Base-by-base conservation (phyloP, 257 asterid species). In the Ehretia macrophylla region DNA sequence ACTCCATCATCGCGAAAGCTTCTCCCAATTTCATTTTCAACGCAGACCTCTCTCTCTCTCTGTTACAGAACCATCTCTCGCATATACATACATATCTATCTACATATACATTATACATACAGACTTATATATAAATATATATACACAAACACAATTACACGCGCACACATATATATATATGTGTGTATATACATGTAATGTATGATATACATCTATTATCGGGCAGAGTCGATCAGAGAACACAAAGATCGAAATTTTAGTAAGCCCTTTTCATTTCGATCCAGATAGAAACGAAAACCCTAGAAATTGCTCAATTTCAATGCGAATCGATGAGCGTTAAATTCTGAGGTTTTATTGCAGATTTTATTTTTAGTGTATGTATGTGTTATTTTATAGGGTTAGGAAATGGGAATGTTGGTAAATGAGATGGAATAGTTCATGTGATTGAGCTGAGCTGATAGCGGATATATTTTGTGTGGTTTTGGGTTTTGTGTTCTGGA, bases 201-300 rank as follows among this genome's bases (percentile, higher is more conserved):
- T 27, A 6, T 27, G 35, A 27, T 27, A 6, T 27, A 27, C 35
- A 6, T 27, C 35, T 27, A 3, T 27, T 27, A 32, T 27, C 47
- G 18, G 59, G 27, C 53, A 50, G 65, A 79, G 55, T 81, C 72
- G 77, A 65, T 72, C 68, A 65, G 73, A 59, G 51, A 65, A 64
- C 62, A 21, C 59, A 18, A 58, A 72, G 69, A 71, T 64, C 70
- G 62, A 18, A 18, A 61, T 55, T 39, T 54, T 63, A 61, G 66
- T 53, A 59, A 46, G 42, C 45, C 44, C 32, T 51, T 0, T 18
- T 65, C 61, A 50, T 77, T 48, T 55, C 59, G 79, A 76, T 85
- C 78, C 66, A 54, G 74, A 64, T 50, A 40, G 66, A 60, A 64
- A 39, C 52, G 59, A 58, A 76, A 27, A 27, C 35, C 69, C 52